These are phyloP conservation scores for Kwoniella dendrophila DNA, from an alignment of 768 basidiomycete species.

Conservation along the genomic window DNA sequence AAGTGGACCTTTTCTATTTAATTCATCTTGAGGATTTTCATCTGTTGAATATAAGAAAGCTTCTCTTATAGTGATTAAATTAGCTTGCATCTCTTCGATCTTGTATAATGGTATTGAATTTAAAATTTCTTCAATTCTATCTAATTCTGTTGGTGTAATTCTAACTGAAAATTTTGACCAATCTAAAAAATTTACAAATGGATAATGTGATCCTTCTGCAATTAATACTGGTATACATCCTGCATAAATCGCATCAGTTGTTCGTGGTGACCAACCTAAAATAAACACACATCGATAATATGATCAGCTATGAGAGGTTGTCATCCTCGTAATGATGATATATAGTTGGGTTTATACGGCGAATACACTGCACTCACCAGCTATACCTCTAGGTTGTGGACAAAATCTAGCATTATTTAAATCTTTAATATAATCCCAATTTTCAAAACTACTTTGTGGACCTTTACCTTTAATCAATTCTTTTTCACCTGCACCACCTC, in stretches of 20 bases:
- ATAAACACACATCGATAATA: not conserved
- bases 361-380: slow-evolving; percentile 36
- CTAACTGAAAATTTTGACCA: slow-evolving; percentile 58
- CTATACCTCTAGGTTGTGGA: slow-evolving; percentile 52
- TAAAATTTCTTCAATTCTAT: slow-evolving; percentile 56
- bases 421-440: slow-evolving; percentile 54
- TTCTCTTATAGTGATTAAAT: slow-evolving; percentile 56
- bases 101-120: slow-evolving; percentile 49
- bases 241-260: slow-evolving; percentile 58
- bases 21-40: slow-evolving; percentile 52
- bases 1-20: slow-evolving; percentile 55
- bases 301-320: slow-evolving; percentile 4
- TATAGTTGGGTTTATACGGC: not conserved
- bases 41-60: slow-evolving; percentile 57
- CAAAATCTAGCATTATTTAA: slow-evolving; percentile 52
- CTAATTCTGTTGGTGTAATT: slow-evolving; percentile 56
- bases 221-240: slow-evolving; percentile 59
- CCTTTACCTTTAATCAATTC: slow-evolving; percentile 42
- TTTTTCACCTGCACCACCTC: slow-evolving; percentile 43
- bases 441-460: slow-evolving; percentile 41
- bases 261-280: slow-evolving; percentile 56
- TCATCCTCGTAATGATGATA: too few species aligned
- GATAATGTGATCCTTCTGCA: slow-evolving; percentile 57
- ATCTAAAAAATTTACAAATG: slow-evolving; percentile 57
- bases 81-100: slow-evolving; percentile 56